Conservation (phyloP, 1,284 basidiomycete genomes). For the Mycosarcoma mackinlayi region DNA sequence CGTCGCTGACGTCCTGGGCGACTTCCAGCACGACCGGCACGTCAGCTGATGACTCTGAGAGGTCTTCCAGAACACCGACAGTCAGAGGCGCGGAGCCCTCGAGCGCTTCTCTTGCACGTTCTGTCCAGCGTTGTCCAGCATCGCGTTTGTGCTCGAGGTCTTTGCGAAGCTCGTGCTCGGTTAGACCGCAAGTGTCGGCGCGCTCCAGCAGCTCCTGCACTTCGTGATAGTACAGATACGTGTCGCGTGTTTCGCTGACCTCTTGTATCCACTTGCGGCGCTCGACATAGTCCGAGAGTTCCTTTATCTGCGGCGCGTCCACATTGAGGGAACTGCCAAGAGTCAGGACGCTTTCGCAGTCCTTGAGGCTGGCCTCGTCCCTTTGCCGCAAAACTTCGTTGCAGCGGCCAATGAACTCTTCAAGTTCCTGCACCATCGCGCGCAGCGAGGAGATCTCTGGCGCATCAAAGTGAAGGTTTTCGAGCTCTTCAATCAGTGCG, state of each 20-base stretch:
- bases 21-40: conserved; percentile 48
- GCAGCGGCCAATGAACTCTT: conserved; percentile 74
- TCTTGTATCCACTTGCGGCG: conserved; percentile 75
- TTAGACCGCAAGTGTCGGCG: conserved; percentile 77
- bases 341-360: conserved; percentile 77
- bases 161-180: conserved; percentile 59
- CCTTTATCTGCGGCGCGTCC: conserved; percentile 77
- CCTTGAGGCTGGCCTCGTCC: conserved; percentile 70
- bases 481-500: conserved; percentile 77
- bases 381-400: conserved; percentile 63
- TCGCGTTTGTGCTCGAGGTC: conserved; percentile 39
- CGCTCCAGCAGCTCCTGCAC: conserved; percentile 77
- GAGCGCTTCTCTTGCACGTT: conserved; percentile 21
- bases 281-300: conserved; percentile 81
- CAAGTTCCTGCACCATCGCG: conserved; percentile 75
- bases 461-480: conserved; percentile 81
- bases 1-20: conserved; percentile 30
- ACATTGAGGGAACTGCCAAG: conserved; percentile 81
- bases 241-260: conserved; percentile 70
- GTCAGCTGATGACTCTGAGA: conserved; percentile 41
- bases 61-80: conserved; percentile 34
- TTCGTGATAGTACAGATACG: conserved; percentile 56
- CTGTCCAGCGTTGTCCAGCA: conserved; percentile 52
- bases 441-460: conserved; percentile 77
- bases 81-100: conserved; percentile 14